Evolutionary conservation across 306 rosid genomes (phyloP).

Genomic region (Arachis hypogaea): DNA sequence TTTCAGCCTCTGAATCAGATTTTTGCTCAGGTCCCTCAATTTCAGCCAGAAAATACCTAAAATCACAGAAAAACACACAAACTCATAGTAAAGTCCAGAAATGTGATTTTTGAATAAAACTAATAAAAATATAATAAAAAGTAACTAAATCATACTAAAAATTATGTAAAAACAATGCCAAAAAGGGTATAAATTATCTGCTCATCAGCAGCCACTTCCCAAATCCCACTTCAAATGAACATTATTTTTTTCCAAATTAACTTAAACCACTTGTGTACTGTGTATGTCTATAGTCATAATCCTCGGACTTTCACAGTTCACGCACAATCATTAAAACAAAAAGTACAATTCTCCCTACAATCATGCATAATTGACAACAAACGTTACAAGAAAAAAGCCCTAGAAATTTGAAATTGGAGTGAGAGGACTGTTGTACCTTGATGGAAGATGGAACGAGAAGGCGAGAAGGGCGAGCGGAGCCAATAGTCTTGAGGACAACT

Average conservation of each 20-base stretch:
- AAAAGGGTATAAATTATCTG: too few species aligned
- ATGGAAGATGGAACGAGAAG: conserved; percentile 67
- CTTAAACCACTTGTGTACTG: background rate
- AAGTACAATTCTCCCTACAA: background rate
- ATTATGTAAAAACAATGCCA: too few species aligned
- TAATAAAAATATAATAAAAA: too few species aligned
- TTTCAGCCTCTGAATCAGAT: too few species aligned
- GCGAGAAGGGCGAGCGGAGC: conserved; percentile 88
- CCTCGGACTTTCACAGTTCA: background rate
- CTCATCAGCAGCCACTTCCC: background rate
- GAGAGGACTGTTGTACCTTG: conserved; percentile 46
- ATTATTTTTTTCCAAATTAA: background rate
- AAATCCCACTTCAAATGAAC: background rate
- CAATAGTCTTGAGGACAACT: conserved; percentile 74
- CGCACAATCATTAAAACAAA: background rate
- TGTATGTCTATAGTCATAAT: background rate
- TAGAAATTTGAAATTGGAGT: conserved; percentile 17
- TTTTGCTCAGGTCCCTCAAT: too few species aligned
- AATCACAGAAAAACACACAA: too few species aligned
- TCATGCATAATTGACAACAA: background rate
- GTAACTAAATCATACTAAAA: too few species aligned
- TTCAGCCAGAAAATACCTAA: too few species aligned
- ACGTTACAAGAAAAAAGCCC: background rate
- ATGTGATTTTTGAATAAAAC: too few species aligned
- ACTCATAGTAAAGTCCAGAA: too few species aligned